Conservation (phyloP, 768 basidiomycete genomes). For the Naganishia randhawae region DNA sequence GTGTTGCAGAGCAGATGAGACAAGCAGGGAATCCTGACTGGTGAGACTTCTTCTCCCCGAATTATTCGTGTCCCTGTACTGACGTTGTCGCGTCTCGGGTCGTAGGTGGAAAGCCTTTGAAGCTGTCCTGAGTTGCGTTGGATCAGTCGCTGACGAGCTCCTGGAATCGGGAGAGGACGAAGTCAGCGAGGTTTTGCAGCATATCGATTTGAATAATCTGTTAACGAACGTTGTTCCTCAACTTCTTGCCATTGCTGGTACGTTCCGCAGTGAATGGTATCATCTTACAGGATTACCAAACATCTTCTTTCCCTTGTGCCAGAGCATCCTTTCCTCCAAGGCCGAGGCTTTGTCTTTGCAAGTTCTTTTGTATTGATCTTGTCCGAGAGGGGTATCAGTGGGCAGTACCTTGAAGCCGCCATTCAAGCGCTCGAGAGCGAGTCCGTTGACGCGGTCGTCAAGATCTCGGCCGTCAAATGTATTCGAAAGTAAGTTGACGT, state of each 20-base stretch:
- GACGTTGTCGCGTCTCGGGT: background rate
- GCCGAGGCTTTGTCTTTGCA: slow-evolving; percentile 88
- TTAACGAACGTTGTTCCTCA: slow-evolving; percentile 75
- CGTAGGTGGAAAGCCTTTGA: slow-evolving; percentile 89
- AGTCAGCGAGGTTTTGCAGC: slow-evolving; percentile 60
- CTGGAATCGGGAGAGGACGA: slow-evolving; percentile 75
- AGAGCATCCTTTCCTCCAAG: slow-evolving; percentile 92
- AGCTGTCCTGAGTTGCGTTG: slow-evolving; percentile 73
- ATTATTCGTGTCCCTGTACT: background rate
- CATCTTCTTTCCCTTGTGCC: background rate
- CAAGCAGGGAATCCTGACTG: slow-evolving; percentile 63
- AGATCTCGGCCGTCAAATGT: slow-evolving; percentile 89
- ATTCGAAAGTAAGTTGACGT: slow-evolving; percentile 71
- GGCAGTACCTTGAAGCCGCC: slow-evolving; percentile 82
- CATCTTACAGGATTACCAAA: background rate
- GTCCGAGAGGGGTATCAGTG: slow-evolving; percentile 57
- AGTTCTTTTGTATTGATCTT: slow-evolving; percentile 76
- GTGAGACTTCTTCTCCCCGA: slow-evolving; percentile 52
- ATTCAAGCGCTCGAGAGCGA: slow-evolving; percentile 74
- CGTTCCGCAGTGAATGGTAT: slow-evolving; percentile 35
- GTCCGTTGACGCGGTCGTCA: slow-evolving; percentile 75
- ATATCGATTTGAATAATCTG: slow-evolving; percentile 72
- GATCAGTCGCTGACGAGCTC: slow-evolving; percentile 72
- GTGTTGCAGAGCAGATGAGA: slow-evolving; percentile 59
- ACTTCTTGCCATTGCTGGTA: slow-evolving; percentile 68